Percentiles rank a stretch among this genome's conserved stretches.
Evolutionary conservation across 176 grass and related monocot genomes (phyloP).

Genomic region (Pontederia paniculata): DNA sequence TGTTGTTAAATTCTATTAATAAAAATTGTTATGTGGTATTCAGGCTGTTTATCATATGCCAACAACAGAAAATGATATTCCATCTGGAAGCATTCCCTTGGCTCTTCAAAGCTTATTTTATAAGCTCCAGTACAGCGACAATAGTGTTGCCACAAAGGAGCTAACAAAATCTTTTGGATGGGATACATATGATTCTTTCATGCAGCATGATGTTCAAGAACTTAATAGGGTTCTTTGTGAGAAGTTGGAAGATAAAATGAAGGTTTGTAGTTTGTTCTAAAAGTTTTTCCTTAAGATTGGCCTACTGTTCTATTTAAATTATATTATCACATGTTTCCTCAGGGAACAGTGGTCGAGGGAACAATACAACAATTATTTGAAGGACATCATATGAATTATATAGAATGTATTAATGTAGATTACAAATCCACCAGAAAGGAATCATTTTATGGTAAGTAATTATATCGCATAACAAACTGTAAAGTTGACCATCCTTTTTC

Average conservation of each 20-base stretch:
- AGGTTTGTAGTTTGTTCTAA: slow-evolving; percentile 70
- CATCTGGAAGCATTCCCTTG: slow-evolving; percentile 88
- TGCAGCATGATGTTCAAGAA: slow-evolving; percentile 99
- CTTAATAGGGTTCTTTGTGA: slow-evolving; percentile 95
- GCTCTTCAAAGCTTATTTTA: slow-evolving; percentile 95
- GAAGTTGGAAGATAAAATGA: slow-evolving; percentile 99
- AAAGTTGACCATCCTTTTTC: slow-evolving; percentile 1
- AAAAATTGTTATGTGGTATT: slow-evolving; percentile 2
- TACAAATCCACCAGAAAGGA: slow-evolving; percentile 98
- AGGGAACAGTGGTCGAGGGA: slow-evolving; percentile 98
- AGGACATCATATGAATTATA: slow-evolving; percentile 99
- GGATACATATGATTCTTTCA: slow-evolving; percentile 97
- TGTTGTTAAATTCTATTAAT: background rate
- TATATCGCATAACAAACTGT: slow-evolving; percentile 14
- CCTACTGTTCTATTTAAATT: slow-evolving; percentile 24
- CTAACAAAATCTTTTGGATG: slow-evolving; percentile 95
- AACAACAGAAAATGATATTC: slow-evolving; percentile 96
- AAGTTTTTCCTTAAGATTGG: slow-evolving; percentile 44
- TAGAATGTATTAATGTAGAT: slow-evolving; percentile 96
- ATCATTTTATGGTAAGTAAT: slow-evolving; percentile 84
- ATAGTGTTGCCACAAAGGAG: slow-evolving; percentile 92
- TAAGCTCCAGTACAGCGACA: slow-evolving; percentile 97
- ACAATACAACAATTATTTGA: slow-evolving; percentile 98
- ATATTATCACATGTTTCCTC: slow-evolving; percentile 37
- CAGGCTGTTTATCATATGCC: slow-evolving; percentile 99